Percentiles rank a stretch among this genome's conserved stretches.
These are phyloP conservation scores for Trapa bicornis DNA, from an alignment of 345 rosid species.

Conservation along the genomic window DNA sequence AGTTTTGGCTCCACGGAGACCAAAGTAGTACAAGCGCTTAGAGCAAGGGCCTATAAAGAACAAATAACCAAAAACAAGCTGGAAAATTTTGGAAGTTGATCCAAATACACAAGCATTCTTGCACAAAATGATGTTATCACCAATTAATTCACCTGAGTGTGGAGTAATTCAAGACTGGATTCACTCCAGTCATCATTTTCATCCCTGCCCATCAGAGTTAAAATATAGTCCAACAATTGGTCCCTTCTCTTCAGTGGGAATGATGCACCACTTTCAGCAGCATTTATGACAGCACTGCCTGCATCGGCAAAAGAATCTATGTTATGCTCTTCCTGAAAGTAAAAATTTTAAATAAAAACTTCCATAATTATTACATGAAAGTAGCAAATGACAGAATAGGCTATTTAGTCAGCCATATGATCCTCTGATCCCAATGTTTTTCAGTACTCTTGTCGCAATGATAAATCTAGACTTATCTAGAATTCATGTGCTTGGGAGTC, in stretches of 20 bases:
- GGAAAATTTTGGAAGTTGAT: neutral
- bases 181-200: conserved; percentile 70
- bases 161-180: conserved; percentile 77
- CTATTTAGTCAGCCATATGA: neutral
- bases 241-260: conserved; percentile 93
- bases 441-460: neutral
- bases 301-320: conserved; percentile 14
- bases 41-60: conserved; percentile 71
- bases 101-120: neutral
- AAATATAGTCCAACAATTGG: conserved; percentile 66
- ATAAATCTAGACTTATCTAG: neutral
- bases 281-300: conserved; percentile 92
- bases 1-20: conserved; percentile 96
- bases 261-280: conserved; percentile 72
- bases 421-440: neutral
- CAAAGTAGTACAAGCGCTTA: conserved; percentile 90
- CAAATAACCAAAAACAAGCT: conserved; percentile 6
- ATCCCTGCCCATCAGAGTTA: conserved; percentile 94
- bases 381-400: neutral
- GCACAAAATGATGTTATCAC: neutral
- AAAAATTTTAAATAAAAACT: neutral
- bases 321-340: neutral
- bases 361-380: neutral
- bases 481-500: too few relatives aligned
- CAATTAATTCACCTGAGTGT: conserved; percentile 47